A percentile compares a stretch with the other conserved stretches of the same genome.
Evolutionary conservation across 1,139 yeast genomes (phyloP).

Genomic region (Yarrowia galli): DNA sequence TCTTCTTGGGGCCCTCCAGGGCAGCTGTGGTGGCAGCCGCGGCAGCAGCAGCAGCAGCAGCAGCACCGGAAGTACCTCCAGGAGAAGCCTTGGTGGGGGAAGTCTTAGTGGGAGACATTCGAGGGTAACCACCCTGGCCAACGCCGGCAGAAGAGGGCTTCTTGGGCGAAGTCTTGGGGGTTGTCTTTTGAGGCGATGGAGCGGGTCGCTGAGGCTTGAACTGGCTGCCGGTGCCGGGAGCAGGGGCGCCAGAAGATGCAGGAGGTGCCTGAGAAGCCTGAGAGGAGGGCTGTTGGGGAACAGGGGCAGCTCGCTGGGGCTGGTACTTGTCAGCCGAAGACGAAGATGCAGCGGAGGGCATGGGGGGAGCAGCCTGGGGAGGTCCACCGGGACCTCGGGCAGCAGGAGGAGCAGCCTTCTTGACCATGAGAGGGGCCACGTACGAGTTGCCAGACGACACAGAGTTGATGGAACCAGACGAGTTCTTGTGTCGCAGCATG

Average conservation of each 20-base stretch:
- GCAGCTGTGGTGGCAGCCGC: slow-evolving; percentile 49
- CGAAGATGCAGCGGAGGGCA: neutral
- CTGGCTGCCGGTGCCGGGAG: slow-evolving; percentile 10
- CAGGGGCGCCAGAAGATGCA: slow-evolving; percentile 1
- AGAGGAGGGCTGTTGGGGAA: neutral
- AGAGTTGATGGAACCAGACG: slow-evolving; percentile 16
- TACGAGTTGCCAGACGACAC: slow-evolving; percentile 15
- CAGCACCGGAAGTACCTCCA: slow-evolving; percentile 39
- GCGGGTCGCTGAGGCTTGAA: slow-evolving; percentile 41
- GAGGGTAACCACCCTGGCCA: slow-evolving; percentile 30
- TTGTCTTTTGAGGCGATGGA: slow-evolving; percentile 35
- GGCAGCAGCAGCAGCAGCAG: slow-evolving; percentile 43
- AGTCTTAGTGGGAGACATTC: slow-evolving; percentile 21
- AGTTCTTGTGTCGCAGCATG: slow-evolving; percentile 29
- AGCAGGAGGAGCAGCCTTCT: neutral
- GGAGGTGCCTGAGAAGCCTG: slow-evolving; percentile 25
- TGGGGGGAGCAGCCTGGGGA: slow-evolving; percentile 5
- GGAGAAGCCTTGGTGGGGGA: slow-evolving; percentile 36
- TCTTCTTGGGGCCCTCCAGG: slow-evolving; percentile 43
- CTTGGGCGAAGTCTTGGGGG: slow-evolving; percentile 21
- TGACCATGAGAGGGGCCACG: slow-evolving; percentile 38
- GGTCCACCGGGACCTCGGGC: too few relatives aligned
- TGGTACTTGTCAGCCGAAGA: slow-evolving; percentile 9
- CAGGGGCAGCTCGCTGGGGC: slow-evolving; percentile 32
- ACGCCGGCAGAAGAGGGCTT: neutral